These are phyloP conservation scores for Dianthus caryophyllus DNA, from an alignment of 148 eudicot genomes.

Conservation along the genomic window DNA sequence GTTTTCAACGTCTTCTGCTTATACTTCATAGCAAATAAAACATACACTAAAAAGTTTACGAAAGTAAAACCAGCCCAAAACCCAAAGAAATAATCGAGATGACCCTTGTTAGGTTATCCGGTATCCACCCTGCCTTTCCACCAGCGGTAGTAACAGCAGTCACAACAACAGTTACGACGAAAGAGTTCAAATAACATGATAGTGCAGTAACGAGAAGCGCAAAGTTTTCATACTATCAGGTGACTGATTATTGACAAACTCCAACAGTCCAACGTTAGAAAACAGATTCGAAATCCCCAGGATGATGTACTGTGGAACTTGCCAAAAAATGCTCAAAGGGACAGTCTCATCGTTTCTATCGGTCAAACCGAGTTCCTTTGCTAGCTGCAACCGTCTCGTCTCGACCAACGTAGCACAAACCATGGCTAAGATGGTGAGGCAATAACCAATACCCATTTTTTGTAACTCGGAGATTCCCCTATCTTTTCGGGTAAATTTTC, in stretches of 20 bases:
- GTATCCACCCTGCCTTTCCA: slow-evolving; percentile 48
- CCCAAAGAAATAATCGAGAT: slow-evolving; percentile 44
- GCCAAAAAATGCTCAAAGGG: slow-evolving; percentile 42
- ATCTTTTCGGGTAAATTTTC: slow-evolving; percentile 36
- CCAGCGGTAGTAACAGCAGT: slow-evolving; percentile 33
- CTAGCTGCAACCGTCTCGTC: slow-evolving; percentile 29
- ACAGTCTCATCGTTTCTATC: background rate
- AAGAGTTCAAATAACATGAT: slow-evolving; percentile 42
- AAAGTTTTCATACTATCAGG: slow-evolving; percentile 55
- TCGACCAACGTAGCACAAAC: slow-evolving; percentile 37
- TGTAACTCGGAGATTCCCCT: slow-evolving; percentile 53
- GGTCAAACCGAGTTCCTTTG: slow-evolving; percentile 9
- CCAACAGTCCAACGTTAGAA: slow-evolving; percentile 36
- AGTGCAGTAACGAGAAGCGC: slow-evolving; percentile 32
- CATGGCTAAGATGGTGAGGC: slow-evolving; percentile 45
- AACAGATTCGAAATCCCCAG: slow-evolving; percentile 47
- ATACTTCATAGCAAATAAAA: slow-evolving; percentile 34
- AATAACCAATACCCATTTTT: slow-evolving; percentile 51
- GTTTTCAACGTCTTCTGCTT: slow-evolving; percentile 28
- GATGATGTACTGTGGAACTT: slow-evolving; percentile 47
- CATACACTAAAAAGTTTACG: slow-evolving; percentile 36
- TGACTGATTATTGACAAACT: slow-evolving; percentile 49
- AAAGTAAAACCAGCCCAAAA: slow-evolving; percentile 38
- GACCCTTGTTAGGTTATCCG: slow-evolving; percentile 48
- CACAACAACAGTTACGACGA: slow-evolving; percentile 43